Conservation (phyloP, 1,284 basidiomycete species). For the Irpex sp. region DNA sequence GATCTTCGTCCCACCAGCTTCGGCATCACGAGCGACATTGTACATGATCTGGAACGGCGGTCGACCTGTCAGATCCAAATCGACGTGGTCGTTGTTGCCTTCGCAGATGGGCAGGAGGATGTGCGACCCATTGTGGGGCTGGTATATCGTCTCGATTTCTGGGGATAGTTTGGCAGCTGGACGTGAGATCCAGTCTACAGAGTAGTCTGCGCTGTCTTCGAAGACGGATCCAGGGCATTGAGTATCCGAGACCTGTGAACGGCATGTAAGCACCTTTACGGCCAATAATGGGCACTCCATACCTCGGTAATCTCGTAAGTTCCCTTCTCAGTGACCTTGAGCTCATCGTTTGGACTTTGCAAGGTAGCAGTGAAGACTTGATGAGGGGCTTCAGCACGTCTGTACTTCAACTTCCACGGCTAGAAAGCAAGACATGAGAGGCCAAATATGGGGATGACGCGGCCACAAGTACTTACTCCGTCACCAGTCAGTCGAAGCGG, state of each 20-base stretch:
- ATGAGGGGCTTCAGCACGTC: constrained; percentile 47
- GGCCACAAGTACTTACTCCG: constrained; percentile 61
- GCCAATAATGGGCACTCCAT: constrained; percentile 16
- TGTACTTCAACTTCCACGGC: constrained; percentile 87
- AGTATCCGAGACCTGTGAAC: constrained; percentile 68
- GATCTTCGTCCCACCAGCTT: constrained; percentile 56
- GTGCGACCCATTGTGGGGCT: constrained; percentile 62
- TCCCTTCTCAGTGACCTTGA: constrained; percentile 71
- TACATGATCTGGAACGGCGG: constrained; percentile 87
- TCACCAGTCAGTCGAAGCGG: constrained; percentile 86
- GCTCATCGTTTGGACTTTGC: constrained; percentile 64
- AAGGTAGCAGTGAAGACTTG: constrained; percentile 44
- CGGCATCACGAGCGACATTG: constrained; percentile 64
- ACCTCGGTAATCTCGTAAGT: constrained; percentile 75
- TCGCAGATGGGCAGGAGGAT: constrained; percentile 80
- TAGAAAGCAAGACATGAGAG: constrained; percentile 26
- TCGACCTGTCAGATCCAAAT: constrained; percentile 77
- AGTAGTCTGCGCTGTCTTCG: constrained; percentile 57
- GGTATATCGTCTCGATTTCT: constrained; percentile 50
- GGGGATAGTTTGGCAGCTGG: constrained; percentile 63
- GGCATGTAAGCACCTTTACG: constrained; percentile 7
- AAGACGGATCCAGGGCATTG: constrained; percentile 80
- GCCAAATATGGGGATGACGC: neutral
- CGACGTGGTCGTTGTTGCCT: constrained; percentile 74
- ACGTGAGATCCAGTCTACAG: constrained; percentile 72